Evolutionary conservation across 768 basidiomycete genomes (phyloP).

Genomic region (Dendrothele bispora): DNA sequence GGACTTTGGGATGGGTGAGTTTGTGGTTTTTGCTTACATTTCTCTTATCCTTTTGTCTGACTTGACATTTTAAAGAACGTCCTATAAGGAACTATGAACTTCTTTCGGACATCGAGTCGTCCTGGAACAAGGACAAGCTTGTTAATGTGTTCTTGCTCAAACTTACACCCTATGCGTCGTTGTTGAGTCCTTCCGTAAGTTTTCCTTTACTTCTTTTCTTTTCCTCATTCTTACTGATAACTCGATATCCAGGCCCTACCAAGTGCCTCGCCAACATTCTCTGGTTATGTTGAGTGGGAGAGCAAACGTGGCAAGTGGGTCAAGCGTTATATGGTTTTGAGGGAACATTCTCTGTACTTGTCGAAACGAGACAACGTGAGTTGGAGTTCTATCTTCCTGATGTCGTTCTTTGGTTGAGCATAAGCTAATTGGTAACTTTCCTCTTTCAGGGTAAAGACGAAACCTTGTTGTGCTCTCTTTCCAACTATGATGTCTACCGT

Average conservation of each 20-base stretch:
- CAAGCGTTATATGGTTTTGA: constrained; percentile 85
- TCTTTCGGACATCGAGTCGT: constrained; percentile 73
- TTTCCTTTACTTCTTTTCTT: background rate
- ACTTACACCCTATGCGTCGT: constrained; percentile 61
- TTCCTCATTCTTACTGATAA: constrained; percentile 15
- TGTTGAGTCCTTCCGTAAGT: constrained; percentile 62
- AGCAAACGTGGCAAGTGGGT: constrained; percentile 93
- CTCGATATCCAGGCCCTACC: constrained; percentile 36
- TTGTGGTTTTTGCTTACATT: constrained; percentile 1
- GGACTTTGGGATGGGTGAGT: constrained; percentile 89
- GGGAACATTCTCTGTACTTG: constrained; percentile 84
- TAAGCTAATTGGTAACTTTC: constrained; percentile 26
- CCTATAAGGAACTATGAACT: constrained; percentile 87
- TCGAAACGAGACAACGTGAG: constrained; percentile 87
- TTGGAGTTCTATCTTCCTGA: constrained; percentile 11
- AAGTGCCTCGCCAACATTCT: constrained; percentile 44
- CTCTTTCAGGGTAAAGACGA: constrained; percentile 81
- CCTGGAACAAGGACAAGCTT: constrained; percentile 85
- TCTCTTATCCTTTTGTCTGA: constrained; percentile 20
- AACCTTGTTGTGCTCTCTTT: constrained; percentile 75
- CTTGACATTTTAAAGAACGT: constrained; percentile 58
- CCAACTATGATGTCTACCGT: constrained; percentile 86
- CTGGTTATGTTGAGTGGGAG: constrained; percentile 84
- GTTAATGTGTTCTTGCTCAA: constrained; percentile 82
- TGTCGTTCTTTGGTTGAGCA: constrained; percentile 22